Conservation (phyloP, 768 basidiomycete species). For the Boletus vinaceobasis region DNA sequence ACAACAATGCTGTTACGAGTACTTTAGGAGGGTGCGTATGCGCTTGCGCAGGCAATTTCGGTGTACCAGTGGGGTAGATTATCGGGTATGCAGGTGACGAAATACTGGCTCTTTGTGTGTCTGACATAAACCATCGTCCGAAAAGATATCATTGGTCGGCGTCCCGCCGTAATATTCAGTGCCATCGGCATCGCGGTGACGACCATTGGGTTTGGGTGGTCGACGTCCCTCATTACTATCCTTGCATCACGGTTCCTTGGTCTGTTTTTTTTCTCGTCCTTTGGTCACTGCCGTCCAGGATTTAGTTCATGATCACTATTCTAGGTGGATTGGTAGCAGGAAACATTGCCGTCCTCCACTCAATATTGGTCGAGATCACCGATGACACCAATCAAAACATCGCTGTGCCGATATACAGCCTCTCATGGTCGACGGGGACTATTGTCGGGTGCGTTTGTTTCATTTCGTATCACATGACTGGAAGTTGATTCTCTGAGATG, state of each 20-base stretch:
- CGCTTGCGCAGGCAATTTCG: conserved; percentile 1
- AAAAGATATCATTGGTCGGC: conserved; percentile 1
- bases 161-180: conserved; percentile 1
- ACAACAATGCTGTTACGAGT: too few relatives aligned
- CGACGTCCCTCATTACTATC: conserved; percentile 6
- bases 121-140: not conserved
- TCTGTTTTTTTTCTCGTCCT: not conserved
- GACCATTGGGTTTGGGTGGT: conserved; percentile 7
- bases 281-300: not conserved
- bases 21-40: conserved; percentile 1
- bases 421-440: conserved; percentile 4
- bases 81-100: not conserved
- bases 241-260: conserved; percentile 6
- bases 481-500: not conserved
- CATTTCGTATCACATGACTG: not conserved
- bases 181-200: conserved; percentile 1
- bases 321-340: conserved; percentile 10
- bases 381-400: conserved; percentile 14
- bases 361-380: conserved; percentile 9
- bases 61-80: conserved; percentile 8
- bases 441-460: not conserved
- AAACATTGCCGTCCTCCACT: conserved; percentile 10
- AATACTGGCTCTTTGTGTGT: not conserved
- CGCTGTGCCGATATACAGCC: conserved; percentile 11
- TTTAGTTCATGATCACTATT: not conserved